Base-by-base conservation (phyloP, 2,329 filamentous ascomycete genomes). In the Cyanodermella asteris region DNA sequence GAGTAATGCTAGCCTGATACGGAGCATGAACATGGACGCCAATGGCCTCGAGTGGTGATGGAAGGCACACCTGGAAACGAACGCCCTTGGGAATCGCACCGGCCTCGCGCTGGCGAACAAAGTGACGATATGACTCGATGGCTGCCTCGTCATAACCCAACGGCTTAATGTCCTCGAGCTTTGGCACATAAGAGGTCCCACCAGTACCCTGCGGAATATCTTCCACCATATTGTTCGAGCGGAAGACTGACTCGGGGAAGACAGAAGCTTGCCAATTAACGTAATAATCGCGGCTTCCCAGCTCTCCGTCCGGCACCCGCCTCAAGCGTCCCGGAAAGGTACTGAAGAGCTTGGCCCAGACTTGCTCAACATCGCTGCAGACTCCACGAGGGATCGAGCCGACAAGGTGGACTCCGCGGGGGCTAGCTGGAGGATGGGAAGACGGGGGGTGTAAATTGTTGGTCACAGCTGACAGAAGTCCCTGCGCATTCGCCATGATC, bases 261-360 rank as follows among this genome's bases (percentile, higher is more conserved):
- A 43, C 30, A 9, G 31, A 24, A 14, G 33, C 28, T 32, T 50
- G 50, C 34, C 40, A 53, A 18, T 26, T 25, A 9, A 46, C 40
- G 26, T 45, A 52, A 16, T 34, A 37, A 6, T 39, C 23, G 15
- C 51, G 40, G 20, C 40, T 22, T 9, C 39, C 47, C 5, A 48
- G 46, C 31, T 56, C 51, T 23, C 51, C 51, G 31, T 55, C 52
- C 3, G 51, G 50, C 4, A 55, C 42, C 17, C 43, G 42, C 14
- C 34, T 37, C 14, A 54, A 34, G 8, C 45, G 48, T 4, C n/a
- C n/a, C n/a, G n/a, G n/a, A n/a, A n/a, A n/a, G n/a, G n/a, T n/a
- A n/a, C n/a, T n/a, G n/a, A n/a, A n/a, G n/a, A n/a, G n/a, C n/a
- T n/a, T n/a, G n/a, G n/a, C n/a, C n/a, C n/a, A n/a, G n/a, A n/a